Conservation (phyloP, 331 rosid species). For the Prunus yedoensis region DNA sequence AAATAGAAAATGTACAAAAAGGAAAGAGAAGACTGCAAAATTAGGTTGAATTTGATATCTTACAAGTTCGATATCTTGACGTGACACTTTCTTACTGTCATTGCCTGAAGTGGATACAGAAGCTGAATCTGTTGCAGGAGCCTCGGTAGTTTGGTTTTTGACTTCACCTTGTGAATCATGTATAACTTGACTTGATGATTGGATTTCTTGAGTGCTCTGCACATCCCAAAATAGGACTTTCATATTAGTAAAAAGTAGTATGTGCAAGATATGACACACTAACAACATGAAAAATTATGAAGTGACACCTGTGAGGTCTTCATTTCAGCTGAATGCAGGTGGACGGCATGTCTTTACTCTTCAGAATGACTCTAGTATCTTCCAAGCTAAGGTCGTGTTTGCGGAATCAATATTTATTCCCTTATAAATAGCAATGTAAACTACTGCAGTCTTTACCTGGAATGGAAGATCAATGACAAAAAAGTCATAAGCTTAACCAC, state of each 20-base stretch:
- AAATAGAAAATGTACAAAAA: neutral
- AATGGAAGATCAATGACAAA: neutral
- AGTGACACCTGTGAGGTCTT: conserved; percentile 43
- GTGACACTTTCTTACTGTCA: conserved; percentile 88
- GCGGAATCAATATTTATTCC: conserved; percentile 1
- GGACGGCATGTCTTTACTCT: conserved; percentile 40
- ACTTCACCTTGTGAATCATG: conserved; percentile 76
- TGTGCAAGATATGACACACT: conserved; percentile 1
- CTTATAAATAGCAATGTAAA: neutral
- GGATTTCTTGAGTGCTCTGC: conserved; percentile 69
- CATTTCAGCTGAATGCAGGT: conserved; percentile 53
- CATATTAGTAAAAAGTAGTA: conserved; percentile 10
- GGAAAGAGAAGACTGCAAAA: conserved; percentile 4
- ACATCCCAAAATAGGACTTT: conserved; percentile 21
- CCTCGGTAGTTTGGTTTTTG: conserved; percentile 65
- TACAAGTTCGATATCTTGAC: conserved; percentile 96
- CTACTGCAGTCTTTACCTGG: conserved; percentile 27
- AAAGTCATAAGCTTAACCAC: neutral
- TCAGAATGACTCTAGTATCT: conserved; percentile 12
- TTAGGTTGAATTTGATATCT: conserved; percentile 16
- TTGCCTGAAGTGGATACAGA: conserved; percentile 81
- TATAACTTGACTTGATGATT: conserved; percentile 68
- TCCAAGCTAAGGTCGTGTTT: conserved; percentile 4
- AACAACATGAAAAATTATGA: neutral
- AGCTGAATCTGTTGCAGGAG: conserved; percentile 79